Percentiles rank a stretch among this genome's conserved stretches.
These are phyloP conservation scores for Fusarium haematococcum DNA, from an alignment of 2,329 filamentous ascomycete species.

Conservation along the genomic window DNA sequence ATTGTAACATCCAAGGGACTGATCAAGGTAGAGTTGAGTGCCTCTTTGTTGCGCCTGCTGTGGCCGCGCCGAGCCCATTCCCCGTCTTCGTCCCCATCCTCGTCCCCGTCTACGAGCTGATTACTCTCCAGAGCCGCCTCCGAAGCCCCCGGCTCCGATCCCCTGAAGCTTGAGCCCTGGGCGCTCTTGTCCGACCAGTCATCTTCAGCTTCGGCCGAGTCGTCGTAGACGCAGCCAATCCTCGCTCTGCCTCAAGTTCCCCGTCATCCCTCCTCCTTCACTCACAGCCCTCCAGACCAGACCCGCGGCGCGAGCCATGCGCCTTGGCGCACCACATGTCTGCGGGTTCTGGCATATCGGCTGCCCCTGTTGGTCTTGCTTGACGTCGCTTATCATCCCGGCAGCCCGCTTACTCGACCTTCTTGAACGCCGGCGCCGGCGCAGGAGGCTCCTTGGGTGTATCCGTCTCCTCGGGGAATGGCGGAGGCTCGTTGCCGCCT, in stretches of 20 bases:
- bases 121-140: conserved; percentile 7
- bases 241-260: conserved; percentile 35
- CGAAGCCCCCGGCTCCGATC: conserved; percentile 1
- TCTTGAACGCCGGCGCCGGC: conserved; percentile 54
- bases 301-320: neutral
- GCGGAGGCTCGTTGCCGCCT: conserved; percentile 68
- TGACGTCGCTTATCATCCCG: conserved; percentile 10
- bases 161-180: conserved; percentile 2
- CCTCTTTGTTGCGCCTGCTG: conserved; percentile 35
- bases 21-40: conserved; percentile 46
- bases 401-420: conserved; percentile 38
- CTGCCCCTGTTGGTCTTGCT: conserved; percentile 1
- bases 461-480: conserved; percentile 61
- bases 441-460: conserved; percentile 50
- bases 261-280: conserved; percentile 31
- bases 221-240: conserved; percentile 35
- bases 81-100: neutral
- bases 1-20: conserved; percentile 40
- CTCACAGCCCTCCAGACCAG: neutral
- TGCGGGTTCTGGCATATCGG: neutral
- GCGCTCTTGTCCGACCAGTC: conserved; percentile 9
- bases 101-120: neutral
- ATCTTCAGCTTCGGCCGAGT: conserved; percentile 17
- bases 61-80: conserved; percentile 22
- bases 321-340: neutral